A percentile compares a stretch with the other conserved stretches of the same genome.
Conservation (phyloP, 306 rosid genomes). For the Prunus mira region DNA sequence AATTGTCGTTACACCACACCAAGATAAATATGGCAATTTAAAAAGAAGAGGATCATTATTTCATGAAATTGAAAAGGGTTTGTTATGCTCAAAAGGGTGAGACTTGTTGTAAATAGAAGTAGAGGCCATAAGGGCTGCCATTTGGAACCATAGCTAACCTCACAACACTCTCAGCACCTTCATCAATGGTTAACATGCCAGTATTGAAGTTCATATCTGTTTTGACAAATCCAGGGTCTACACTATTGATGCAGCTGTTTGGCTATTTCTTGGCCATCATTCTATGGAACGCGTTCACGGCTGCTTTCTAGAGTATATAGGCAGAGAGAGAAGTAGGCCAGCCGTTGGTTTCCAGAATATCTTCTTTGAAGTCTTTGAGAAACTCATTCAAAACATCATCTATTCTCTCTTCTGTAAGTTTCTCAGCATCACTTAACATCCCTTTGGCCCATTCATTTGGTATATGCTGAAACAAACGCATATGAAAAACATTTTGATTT, state of each 20-base stretch:
- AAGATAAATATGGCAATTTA: too few species aligned
- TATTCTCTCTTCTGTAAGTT: conserved; percentile 38
- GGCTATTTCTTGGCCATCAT: conserved; percentile 34
- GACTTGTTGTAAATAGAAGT: conserved; percentile 19
- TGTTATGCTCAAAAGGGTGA: conserved; percentile 9
- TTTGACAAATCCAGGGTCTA: conserved; percentile 41
- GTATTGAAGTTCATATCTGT: conserved; percentile 30
- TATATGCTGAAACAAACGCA: conserved; percentile 22
- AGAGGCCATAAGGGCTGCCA: conserved; percentile 42
- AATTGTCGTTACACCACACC: too few species aligned
- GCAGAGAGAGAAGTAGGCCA: conserved; percentile 30
- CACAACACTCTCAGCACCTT: conserved; percentile 32
- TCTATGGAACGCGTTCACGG: conserved; percentile 39
- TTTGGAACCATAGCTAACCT: conserved; percentile 37
- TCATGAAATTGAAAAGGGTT: background rate
- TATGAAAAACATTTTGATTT: too few species aligned
- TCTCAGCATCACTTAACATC: conserved; percentile 31
- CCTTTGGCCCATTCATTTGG: conserved; percentile 29
- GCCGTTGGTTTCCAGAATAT: conserved; percentile 25
- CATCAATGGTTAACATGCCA: conserved; percentile 33
- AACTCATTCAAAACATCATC: conserved; percentile 27
- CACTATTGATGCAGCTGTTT: conserved; percentile 28
- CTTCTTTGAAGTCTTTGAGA: conserved; percentile 38
- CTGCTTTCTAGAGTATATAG: conserved; percentile 35
- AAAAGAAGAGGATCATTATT: background rate